Conservation (phyloP, 1,284 basidiomycete species). For the Bjerkandera adusta region DNA sequence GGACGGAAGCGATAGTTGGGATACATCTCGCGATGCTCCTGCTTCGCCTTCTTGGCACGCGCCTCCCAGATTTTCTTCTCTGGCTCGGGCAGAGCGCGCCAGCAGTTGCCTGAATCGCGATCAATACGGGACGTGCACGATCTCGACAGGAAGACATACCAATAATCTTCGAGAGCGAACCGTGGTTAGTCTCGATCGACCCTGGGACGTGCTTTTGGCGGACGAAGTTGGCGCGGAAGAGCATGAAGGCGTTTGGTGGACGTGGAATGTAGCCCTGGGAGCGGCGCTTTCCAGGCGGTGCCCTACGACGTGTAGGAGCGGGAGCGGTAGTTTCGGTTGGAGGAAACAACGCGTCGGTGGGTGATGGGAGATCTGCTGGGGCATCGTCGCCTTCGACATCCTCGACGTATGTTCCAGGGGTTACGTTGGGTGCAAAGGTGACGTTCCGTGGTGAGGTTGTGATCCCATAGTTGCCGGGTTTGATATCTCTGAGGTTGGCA, state of each 20-base stretch:
- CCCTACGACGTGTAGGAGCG: slow-evolving; percentile 38
- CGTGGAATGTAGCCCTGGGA: slow-evolving; percentile 78
- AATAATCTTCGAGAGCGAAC: slow-evolving; percentile 72
- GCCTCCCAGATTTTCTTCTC: slow-evolving; percentile 67
- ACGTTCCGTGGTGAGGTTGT: slow-evolving; percentile 35
- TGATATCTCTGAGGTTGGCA: slow-evolving; percentile 41
- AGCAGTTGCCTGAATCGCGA: slow-evolving; percentile 55
- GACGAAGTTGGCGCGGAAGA: slow-evolving; percentile 89
- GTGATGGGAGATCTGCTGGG: slow-evolving; percentile 25
- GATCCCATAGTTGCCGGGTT: slow-evolving; percentile 56
- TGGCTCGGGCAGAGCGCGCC: slow-evolving; percentile 62
- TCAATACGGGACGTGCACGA: neutral
- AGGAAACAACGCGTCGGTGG: slow-evolving; percentile 33
- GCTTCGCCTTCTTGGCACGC: slow-evolving; percentile 64
- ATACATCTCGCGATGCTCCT: slow-evolving; percentile 58
- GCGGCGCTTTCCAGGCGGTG: slow-evolving; percentile 54
- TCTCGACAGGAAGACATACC: slow-evolving; percentile 40
- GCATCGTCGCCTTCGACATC: slow-evolving; percentile 33
- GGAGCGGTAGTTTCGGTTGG: slow-evolving; percentile 27
- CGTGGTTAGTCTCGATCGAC: slow-evolving; percentile 81
- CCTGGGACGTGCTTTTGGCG: slow-evolving; percentile 79
- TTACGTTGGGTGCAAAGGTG: slow-evolving; percentile 72
- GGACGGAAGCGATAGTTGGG: slow-evolving; percentile 73
- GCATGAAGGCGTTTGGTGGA: slow-evolving; percentile 92
- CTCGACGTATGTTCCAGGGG: slow-evolving; percentile 58